Evolutionary conservation across 208 protist genomes (phyloP).

Genomic region (Acanthamoeba triangularis): DNA sequence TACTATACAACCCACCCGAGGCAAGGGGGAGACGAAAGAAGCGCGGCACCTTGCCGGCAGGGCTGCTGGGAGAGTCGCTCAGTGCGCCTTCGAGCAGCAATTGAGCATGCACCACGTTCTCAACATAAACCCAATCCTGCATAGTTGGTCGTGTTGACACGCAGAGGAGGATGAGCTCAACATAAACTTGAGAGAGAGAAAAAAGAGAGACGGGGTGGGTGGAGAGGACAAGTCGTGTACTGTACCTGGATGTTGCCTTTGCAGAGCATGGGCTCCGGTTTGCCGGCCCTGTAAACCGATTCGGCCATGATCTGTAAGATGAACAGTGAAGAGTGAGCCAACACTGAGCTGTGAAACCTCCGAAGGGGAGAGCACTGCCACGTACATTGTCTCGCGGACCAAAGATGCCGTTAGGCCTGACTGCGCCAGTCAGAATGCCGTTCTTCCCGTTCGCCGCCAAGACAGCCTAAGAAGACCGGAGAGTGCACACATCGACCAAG

Average conservation of each 20-base stretch:
- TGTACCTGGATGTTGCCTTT: not conserved
- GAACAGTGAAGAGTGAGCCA: not conserved
- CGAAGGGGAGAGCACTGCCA: not conserved
- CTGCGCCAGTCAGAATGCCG: conserved; percentile 13
- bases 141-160: not conserved
- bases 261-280: conserved; percentile 23
- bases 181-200: too few relatives aligned
- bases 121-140: conserved; percentile 83
- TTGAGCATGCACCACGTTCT: conserved; percentile 84
- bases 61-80: not conserved
- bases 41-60: conserved; percentile 37
- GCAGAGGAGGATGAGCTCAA: too few relatives aligned
- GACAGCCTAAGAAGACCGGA: not conserved
- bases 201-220: too few relatives aligned
- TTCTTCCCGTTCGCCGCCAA: conserved; percentile 35
- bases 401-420: conserved; percentile 66
- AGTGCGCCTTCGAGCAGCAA: conserved; percentile 77
- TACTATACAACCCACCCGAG: not conserved
- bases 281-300: not conserved
- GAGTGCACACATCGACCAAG: not conserved
- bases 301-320: conserved; percentile 32
- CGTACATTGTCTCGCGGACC: conserved; percentile 53
- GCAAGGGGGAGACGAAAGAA: not conserved
- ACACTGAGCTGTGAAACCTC: not conserved
- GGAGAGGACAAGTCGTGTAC: not conserved